Evolutionary conservation across 306 rosid species (phyloP), one percentile per base, ranked within the genome.

Genomic region (Malus sylvestris): DNA sequence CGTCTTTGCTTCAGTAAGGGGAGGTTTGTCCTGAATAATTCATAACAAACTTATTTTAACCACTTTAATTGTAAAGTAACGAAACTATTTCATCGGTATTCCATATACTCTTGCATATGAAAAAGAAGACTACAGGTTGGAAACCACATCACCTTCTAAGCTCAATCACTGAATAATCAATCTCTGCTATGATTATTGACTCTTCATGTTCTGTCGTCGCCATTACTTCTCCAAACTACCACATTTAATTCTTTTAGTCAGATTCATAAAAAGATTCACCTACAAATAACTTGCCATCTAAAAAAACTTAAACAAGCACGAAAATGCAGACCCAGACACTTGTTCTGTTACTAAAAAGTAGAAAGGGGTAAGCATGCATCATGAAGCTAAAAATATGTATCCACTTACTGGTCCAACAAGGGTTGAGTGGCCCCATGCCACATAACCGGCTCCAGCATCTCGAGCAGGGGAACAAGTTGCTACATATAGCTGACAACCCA

Each of bases 401-500:
- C 59, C 29, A 88, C 99, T 87, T 81, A 96, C 99, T 23, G 99
- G 98, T 73, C 99, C 99, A 63, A 92, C 92, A 53, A 96, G 98
- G 64, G 96, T 89, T 72, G 99, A 96, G 90, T 96, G 99, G 20
- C 99, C 99, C 97, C 98, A 96, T 69, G 98, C 96, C 70, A 96
- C 93, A 78, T 96, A 96, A 83, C 97, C 81, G 77, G 96, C 88
- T 70, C 84, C 89, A 78, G 86, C 78, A 71, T 92, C 97, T 77
- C 99, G 96, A 74, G 99, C 99, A 76, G 97, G 96, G 58, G 99
- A 91, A 80, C 99, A 96, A 33, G 99, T 96, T 68, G 99, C 99
- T 66, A 96, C 94, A 75, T 88, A 96, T 78, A 96, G 71, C 98
- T 96, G 88, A 74, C 49, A 74, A 42, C 38, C 44, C 32, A 61